These are phyloP conservation scores for Byssochlamys sp. DNA, from an alignment of 2,329 filamentous ascomycete genomes.

Conservation along the genomic window DNA sequence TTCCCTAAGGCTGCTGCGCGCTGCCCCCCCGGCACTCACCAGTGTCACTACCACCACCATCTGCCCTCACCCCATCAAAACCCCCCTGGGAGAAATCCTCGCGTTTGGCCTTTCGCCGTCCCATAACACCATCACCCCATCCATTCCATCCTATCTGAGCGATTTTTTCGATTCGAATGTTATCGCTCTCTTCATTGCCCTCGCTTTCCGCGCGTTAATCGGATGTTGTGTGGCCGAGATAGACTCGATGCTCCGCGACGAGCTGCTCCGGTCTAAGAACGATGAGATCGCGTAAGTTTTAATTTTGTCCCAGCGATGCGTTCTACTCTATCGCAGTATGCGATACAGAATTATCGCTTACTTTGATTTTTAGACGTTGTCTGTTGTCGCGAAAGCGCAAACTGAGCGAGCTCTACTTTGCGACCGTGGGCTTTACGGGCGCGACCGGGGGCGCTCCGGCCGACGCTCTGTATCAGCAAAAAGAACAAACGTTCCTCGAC, in stretches of 20 bases:
- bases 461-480: conserved; percentile 42
- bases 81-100: conserved; percentile 21
- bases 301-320: conserved; percentile 21
- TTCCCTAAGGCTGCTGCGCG: conserved; percentile 1
- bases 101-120: conserved; percentile 24
- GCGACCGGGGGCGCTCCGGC: conserved; percentile 47
- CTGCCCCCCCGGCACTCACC: background rate
- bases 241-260: conserved; percentile 42
- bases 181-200: conserved; percentile 27
- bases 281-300: conserved; percentile 43
- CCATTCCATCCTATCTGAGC: conserved; percentile 36
- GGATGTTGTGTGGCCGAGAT: conserved; percentile 40
- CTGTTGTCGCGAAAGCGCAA: conserved; percentile 81
- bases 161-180: conserved; percentile 37
- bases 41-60: background rate
- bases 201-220: conserved; percentile 40
- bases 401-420: conserved; percentile 77
- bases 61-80: conserved; percentile 16
- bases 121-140: conserved; percentile 29
- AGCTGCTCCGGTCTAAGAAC: conserved; percentile 42
- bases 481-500: conserved; percentile 47
- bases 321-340: conserved; percentile 8
- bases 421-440: conserved; percentile 51
- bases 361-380: conserved; percentile 38
- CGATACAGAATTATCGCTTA: conserved; percentile 25